Percentiles rank a stretch among this genome's conserved stretches.
phyloP scores from a whole-genome alignment of 371 early-diverging fungal species.

The Saksenaea vasiformis region DNA sequence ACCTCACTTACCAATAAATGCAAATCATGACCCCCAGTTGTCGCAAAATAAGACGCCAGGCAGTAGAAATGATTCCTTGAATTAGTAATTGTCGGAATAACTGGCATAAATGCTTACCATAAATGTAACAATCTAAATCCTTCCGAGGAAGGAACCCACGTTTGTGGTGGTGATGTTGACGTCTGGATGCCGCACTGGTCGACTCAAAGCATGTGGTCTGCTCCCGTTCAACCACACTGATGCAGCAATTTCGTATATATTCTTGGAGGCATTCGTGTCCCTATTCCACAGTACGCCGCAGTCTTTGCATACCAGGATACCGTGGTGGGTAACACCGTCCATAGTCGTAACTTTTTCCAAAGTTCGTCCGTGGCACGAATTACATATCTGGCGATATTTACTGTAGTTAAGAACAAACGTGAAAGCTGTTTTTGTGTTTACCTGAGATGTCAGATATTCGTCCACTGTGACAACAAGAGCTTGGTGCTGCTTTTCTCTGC shows the following conservation, averaged over 20 bases:
- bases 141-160: no score
- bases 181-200: not conserved
- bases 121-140: no score
- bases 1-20: no score
- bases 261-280: conserved; percentile 7
- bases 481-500: not conserved
- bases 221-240: not conserved
- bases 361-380: not conserved
- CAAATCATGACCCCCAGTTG: no score
- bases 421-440: not conserved
- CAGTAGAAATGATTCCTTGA: no score
- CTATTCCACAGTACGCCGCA: conserved; percentile 7
- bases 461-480: not conserved
- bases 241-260: conserved; percentile 1
- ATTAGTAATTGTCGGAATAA: no score
- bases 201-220: not conserved
- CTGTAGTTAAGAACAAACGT: no score
- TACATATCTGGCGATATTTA: not conserved
- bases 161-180: no score
- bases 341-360: not conserved
- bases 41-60: no score
- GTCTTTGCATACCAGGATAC: conserved; percentile 2
- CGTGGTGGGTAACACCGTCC: conserved; percentile 4
- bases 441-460: conserved; percentile 8
- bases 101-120: no score